phyloP scores from a whole-genome alignment of 257 asterid species.

The Forsythia viridissima region DNA sequence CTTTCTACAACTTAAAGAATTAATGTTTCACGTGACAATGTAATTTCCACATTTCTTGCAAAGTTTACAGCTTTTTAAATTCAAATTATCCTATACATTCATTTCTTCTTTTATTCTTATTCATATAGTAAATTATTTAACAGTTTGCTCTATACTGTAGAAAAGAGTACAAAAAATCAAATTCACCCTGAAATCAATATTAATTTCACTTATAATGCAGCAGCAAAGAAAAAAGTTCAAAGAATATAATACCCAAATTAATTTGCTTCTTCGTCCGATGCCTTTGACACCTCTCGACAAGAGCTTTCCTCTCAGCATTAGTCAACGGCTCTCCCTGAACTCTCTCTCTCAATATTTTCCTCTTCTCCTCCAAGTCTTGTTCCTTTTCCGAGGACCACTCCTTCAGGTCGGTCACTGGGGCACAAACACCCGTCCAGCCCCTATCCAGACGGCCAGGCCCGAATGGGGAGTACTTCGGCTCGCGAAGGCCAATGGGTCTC shows the following conservation, averaged over 20 bases:
- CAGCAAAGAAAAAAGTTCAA: background rate
- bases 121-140: background rate
- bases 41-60: background rate
- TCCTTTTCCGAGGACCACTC: conserved; percentile 54
- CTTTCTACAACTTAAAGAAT: background rate
- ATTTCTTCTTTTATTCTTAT: background rate
- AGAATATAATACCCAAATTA: conserved; percentile 62
- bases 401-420: conserved; percentile 83
- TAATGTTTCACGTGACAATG: background rate
- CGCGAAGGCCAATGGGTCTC: conserved; percentile 90
- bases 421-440: conserved; percentile 94
- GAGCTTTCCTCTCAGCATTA: conserved; percentile 70
- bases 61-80: background rate
- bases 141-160: background rate
- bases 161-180: background rate
- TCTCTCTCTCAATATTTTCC: conserved; percentile 51
- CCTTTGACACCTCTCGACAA: conserved; percentile 72
- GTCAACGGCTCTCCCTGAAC: conserved; percentile 74
- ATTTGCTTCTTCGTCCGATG: conserved; percentile 72
- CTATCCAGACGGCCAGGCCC: conserved; percentile 83
- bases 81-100: background rate
- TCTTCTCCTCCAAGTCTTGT: conserved; percentile 70
- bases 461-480: conserved; percentile 92
- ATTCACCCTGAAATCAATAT: conserved; percentile 2
- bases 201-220: conserved; percentile 2